phyloP scores from a whole-genome alignment of 2,329 filamentous ascomycete species.

The Talaromyces sp. region DNA sequence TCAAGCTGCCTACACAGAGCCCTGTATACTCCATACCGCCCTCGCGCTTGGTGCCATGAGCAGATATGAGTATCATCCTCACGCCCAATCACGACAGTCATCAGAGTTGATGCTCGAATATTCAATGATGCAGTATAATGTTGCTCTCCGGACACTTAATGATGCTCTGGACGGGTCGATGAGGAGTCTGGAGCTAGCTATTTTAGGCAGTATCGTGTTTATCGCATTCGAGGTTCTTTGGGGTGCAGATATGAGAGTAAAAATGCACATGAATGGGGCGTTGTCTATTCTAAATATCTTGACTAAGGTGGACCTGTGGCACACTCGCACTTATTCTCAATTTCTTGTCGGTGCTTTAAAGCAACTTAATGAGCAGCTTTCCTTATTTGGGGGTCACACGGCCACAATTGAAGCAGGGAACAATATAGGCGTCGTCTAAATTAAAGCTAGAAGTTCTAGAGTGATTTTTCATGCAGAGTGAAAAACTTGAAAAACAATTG shows the following conservation, averaged over 20 bases:
- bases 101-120: background rate
- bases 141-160: background rate
- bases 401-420: background rate
- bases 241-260: slow-evolving; percentile 1
- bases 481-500: background rate
- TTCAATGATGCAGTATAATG: background rate
- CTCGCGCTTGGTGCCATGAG: background rate
- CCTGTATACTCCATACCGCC: background rate
- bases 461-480: background rate
- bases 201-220: slow-evolving; percentile 10
- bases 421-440: background rate
- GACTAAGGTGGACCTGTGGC: background rate
- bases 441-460: background rate
- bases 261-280: background rate
- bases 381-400: background rate
- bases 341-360: background rate
- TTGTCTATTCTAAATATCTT: background rate
- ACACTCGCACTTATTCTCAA: background rate
- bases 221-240: slow-evolving; percentile 13
- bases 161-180: background rate
- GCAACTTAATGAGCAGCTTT: background rate
- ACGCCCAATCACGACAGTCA: background rate
- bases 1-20: background rate
- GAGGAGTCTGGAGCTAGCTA: slow-evolving; percentile 1
- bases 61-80: background rate